Conservation (phyloP, 1,284 basidiomycete species). For the Violaceomyces palustris region DNA sequence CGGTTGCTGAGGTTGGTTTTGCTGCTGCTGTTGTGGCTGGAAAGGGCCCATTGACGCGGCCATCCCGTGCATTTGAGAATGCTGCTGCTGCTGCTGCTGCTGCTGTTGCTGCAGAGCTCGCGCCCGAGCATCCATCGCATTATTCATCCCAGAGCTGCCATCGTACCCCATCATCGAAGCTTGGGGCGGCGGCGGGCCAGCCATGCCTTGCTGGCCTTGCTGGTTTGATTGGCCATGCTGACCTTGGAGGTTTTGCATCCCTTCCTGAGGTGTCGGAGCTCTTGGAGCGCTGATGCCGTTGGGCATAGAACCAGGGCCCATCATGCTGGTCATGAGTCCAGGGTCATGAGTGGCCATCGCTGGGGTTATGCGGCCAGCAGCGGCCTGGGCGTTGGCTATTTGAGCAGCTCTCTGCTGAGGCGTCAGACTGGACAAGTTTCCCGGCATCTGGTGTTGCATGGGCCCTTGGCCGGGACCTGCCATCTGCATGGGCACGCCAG, state of each 20-base stretch:
- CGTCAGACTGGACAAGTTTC: constrained; percentile 22
- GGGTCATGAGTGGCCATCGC: constrained; percentile 44
- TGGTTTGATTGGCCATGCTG: neutral
- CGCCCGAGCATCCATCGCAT: constrained; percentile 1
- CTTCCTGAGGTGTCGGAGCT: constrained; percentile 8
- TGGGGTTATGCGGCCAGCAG: constrained; percentile 28
- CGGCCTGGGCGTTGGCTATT: constrained; percentile 26
- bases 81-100: constrained; percentile 16
- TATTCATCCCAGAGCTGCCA: neutral
- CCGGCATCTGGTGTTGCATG: constrained; percentile 9
- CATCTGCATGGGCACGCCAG: constrained; percentile 1
- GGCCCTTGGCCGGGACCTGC: constrained; percentile 9
- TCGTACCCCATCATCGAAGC: neutral
- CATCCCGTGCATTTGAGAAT: neutral
- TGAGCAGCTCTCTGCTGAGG: constrained; percentile 31
- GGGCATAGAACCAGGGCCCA: constrained; percentile 24
- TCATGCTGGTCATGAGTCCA: constrained; percentile 41
- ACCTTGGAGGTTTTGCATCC: constrained; percentile 8
- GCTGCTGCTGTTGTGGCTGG: constrained; percentile 8
- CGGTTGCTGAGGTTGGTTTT: constrained; percentile 9
- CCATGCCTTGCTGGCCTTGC: constrained; percentile 2
- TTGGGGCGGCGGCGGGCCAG: neutral
- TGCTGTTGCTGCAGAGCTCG: constrained; percentile 16
- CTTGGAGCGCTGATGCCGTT: constrained; percentile 15
- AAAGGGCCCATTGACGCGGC: neutral